A percentile compares a stretch with the other conserved stretches of the same genome.
These are phyloP conservation scores for Silene noctiflora DNA, from an alignment of 179 eudicot species.

Conservation along the genomic window DNA sequence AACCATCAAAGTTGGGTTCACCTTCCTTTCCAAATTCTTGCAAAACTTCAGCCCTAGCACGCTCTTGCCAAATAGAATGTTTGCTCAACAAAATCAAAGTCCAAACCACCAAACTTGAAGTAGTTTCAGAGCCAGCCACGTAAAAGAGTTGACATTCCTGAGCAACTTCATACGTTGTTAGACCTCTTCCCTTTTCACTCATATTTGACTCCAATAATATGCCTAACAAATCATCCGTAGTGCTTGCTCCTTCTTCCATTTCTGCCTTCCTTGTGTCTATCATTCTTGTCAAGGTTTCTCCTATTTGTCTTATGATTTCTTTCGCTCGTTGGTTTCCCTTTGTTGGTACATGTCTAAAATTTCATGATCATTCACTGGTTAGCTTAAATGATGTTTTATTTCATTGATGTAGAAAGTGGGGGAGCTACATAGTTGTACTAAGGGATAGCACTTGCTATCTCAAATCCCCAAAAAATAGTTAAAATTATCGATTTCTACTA, in stretches of 20 bases:
- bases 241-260: background rate
- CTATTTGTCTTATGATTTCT: too few relatives aligned
- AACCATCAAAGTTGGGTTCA: conserved; percentile 29
- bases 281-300: too few relatives aligned
- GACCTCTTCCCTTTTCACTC: conserved; percentile 10
- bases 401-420: too few relatives aligned
- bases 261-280: too few relatives aligned
- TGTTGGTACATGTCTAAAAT: too few relatives aligned
- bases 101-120: conserved; percentile 23
- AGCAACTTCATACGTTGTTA: conserved; percentile 28
- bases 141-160: conserved; percentile 32
- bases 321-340: too few relatives aligned
- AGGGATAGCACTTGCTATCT: too few relatives aligned
- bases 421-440: too few relatives aligned
- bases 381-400: too few relatives aligned
- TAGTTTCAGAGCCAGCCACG: conserved; percentile 30
- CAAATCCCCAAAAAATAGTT: too few relatives aligned
- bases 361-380: too few relatives aligned
- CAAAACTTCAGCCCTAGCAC: conserved; percentile 30
- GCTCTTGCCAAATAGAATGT: conserved; percentile 32
- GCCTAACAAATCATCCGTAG: conserved; percentile 25
- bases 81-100: conserved; percentile 26
- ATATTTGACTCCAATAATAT: conserved; percentile 21
- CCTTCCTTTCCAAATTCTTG: conserved; percentile 24
- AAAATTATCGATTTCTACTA: too few relatives aligned